Percentiles rank a stretch among this genome's conserved stretches.
phyloP scores from a whole-genome alignment of 2,329 filamentous ascomycete species.

The Colletotrichum sp. region DNA sequence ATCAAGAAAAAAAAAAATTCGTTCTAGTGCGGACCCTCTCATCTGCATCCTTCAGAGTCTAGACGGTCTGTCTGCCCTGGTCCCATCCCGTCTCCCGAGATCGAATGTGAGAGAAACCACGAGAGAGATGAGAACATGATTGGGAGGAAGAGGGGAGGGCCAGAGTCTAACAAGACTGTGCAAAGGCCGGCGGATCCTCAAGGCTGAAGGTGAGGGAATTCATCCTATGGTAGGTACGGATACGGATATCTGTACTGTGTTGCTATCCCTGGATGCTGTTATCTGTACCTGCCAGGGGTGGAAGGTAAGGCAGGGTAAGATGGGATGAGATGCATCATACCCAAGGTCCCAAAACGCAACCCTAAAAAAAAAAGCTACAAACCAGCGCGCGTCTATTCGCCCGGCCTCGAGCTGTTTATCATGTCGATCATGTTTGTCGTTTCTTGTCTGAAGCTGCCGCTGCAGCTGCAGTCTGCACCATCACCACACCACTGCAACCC shows the following conservation, averaged over 20 bases:
- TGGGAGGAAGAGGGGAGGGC: neutral
- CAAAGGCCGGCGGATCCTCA: neutral
- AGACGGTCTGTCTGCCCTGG: neutral
- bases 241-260: neutral
- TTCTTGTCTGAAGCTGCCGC: neutral
- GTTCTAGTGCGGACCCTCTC: neutral
- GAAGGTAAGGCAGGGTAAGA: neutral
- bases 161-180: neutral
- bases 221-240: neutral
- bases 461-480: neutral
- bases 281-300: neutral
- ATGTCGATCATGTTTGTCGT: neutral
- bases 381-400: constrained; percentile 3
- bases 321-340: neutral
- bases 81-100: neutral
- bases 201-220: neutral
- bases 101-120: neutral
- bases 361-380: neutral
- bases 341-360: neutral
- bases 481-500: neutral
- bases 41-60: neutral
- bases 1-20: neutral
- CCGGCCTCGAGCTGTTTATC: neutral
- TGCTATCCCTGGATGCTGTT: neutral
- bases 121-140: neutral